Evolutionary conservation across 2,329 filamentous ascomycete genomes (phyloP), one percentile per base, ranked within the genome.

Genomic region (Lecanosticta acicola): DNA sequence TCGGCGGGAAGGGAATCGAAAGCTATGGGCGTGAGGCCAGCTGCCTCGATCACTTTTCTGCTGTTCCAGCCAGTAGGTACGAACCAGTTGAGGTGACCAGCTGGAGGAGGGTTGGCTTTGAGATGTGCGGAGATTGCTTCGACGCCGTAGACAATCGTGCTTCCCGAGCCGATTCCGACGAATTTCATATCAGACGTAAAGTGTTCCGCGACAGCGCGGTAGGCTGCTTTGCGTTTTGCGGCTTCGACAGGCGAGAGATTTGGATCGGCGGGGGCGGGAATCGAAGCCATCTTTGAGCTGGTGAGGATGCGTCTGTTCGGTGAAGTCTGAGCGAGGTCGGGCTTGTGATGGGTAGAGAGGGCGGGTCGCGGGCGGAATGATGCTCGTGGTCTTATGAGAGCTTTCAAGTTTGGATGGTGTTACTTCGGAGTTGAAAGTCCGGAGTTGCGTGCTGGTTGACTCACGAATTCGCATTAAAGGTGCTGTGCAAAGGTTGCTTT

Each of bases 41-140:
- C 87, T 39, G 77, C 72, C 51, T 87, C 78, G 61, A 98, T 94
- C 43, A 96, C 80, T 59, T 89, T 84, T 57, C 87, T 87, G 35
- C 85, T 93, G 65, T 95, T 89, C 71, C 84, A 91, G 18, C 93
- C 93, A 0, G 93, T 98, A 4, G 93, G 91, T 21, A 95, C 78
- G 68, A 96, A 98, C 62, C 80, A 82, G 74, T 95, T 94, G 55
- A 71, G 64, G 26, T 71, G 67, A 39, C 78, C 79, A 46, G 78
- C 72, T 2, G 61, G 56, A 3, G 60, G 57, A 7, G 64, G 64
- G 40, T 63, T 52, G 36, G 57, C 49, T 24, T 42, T 77, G 43
- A 83, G 77, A 43, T 75, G 76, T 32, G 76, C 76, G 51, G 72
- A 71, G 68, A 94, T 91, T 45, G 86, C 85, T 57, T 90, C 84